These are phyloP conservation scores for Holtermannia corniformis DNA, from an alignment of 768 basidiomycete species.

Conservation along the genomic window DNA sequence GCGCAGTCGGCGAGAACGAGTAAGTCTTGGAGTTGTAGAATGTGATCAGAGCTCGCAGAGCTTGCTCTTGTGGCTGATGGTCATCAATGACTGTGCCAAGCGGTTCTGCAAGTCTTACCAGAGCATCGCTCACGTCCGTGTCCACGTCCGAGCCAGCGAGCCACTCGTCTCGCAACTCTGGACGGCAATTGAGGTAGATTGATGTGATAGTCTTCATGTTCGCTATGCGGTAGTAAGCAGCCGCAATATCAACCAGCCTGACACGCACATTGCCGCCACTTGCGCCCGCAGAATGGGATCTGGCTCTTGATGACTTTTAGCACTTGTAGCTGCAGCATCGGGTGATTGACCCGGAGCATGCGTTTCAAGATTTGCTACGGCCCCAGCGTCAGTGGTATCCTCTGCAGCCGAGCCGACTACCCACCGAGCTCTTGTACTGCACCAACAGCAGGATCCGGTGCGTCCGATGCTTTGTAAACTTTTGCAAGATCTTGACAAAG, in stretches of 20 bases:
- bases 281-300: constrained; percentile 93
- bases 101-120: constrained; percentile 52
- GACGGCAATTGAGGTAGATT: constrained; percentile 93
- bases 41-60: constrained; percentile 82
- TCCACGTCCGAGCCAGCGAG: constrained; percentile 86
- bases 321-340: constrained; percentile 84
- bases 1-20: constrained; percentile 58
- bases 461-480: constrained; percentile 85
- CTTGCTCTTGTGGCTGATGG: constrained; percentile 80
- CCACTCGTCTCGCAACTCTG: constrained; percentile 97
- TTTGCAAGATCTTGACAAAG: constrained; percentile 96
- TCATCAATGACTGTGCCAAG: not conserved
- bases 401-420: constrained; percentile 22
- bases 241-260: not conserved
- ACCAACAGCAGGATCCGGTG: constrained; percentile 93
- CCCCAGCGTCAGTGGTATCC: not conserved
- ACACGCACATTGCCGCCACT: constrained; percentile 86
- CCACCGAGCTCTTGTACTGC: constrained; percentile 93
- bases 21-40: constrained; percentile 95
- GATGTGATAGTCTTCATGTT: constrained; percentile 99
- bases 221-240: constrained; percentile 46
- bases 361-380: constrained; percentile 85
- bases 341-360: constrained; percentile 85
- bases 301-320: constrained; percentile 98
- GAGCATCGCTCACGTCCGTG: constrained; percentile 69